Percentiles rank a stretch among this genome's conserved stretches.
phyloP scores from a whole-genome alignment of 148 eudicot genomes.

The Cornus kousa region DNA sequence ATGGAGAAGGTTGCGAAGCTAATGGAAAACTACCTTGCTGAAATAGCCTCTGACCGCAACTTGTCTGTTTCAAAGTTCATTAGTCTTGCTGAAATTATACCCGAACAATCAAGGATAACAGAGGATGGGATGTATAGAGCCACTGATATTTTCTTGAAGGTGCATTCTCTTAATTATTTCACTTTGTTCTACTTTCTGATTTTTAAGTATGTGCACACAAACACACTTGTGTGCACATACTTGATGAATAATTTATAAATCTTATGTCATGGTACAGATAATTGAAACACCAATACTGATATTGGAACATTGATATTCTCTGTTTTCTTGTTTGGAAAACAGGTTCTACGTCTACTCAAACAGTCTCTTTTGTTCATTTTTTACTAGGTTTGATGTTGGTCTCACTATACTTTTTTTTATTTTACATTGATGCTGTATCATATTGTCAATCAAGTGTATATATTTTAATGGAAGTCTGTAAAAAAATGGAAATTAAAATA shows the following conservation, averaged over 20 bases:
- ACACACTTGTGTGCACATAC: background rate
- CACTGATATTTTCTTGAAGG: slow-evolving; percentile 87
- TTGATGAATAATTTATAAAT: too few species aligned
- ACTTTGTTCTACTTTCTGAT: background rate
- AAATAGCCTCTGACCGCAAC: slow-evolving; percentile 79
- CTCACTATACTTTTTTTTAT: background rate
- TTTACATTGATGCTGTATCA: background rate
- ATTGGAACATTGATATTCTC: background rate
- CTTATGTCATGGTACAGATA: background rate
- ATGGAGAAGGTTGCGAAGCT: slow-evolving; percentile 71
- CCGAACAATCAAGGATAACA: slow-evolving; percentile 65
- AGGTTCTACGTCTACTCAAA: background rate
- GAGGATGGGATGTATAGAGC: slow-evolving; percentile 96
- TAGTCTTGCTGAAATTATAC: slow-evolving; percentile 70
- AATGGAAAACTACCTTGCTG: slow-evolving; percentile 80
- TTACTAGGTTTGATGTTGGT: background rate
- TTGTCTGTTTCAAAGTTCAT: slow-evolving; percentile 62
- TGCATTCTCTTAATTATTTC: slow-evolving; percentile 23
- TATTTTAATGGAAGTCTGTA: too few species aligned
- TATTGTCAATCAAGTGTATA: background rate
- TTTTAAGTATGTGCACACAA: background rate
- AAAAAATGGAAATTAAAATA: too few species aligned
- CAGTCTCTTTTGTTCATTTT: background rate
- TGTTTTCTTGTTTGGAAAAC: background rate
- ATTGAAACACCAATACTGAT: background rate